A percentile compares a stretch with the other conserved stretches of the same genome.
These are phyloP conservation scores for Scenedesmus sp. DNA, from an alignment of 163 green algal genomes.

Conservation along the genomic window DNA sequence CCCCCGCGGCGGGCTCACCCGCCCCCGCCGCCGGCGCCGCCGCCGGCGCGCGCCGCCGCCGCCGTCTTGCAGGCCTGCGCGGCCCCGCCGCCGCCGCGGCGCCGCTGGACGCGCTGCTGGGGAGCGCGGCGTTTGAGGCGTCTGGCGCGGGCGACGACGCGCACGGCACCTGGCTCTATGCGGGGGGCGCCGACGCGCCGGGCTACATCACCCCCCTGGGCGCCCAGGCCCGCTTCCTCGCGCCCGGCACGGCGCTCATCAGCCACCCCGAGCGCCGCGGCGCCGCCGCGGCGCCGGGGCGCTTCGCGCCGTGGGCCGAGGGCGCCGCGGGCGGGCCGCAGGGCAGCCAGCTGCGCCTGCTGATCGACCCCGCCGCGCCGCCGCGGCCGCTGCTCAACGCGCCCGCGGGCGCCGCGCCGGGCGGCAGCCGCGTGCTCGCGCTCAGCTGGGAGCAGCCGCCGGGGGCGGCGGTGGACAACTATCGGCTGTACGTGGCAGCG, in stretches of 20 bases:
- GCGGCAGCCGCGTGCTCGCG: not conserved
- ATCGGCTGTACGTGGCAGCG: slow-evolving; percentile 34
- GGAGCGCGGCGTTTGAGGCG: not conserved
- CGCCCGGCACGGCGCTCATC: slow-evolving; percentile 16
- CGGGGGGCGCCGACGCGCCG: not conserved
- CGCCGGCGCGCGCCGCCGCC: not conserved
- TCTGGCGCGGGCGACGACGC: not conserved
- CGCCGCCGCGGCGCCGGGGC: not conserved
- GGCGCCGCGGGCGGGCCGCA: not conserved
- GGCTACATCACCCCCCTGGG: not conserved
- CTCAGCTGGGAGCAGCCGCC: not conserved
- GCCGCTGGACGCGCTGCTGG: not conserved
- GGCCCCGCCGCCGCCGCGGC: not conserved
- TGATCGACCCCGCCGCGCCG: not conserved
- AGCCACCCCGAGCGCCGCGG: not conserved
- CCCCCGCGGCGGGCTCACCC: not conserved
- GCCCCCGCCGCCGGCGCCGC: not conserved
- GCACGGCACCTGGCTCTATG: slow-evolving; percentile 23
- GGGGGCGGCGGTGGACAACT: not conserved
- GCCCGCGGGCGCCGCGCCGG: not conserved
- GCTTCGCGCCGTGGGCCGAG: not conserved
- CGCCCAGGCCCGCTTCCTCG: slow-evolving; percentile 5
- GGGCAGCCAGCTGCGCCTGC: slow-evolving; percentile 2
- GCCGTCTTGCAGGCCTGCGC: not conserved
- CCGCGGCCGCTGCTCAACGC: not conserved